A percentile compares a stretch with the other conserved stretches of the same genome.
Evolutionary conservation across 768 basidiomycete genomes (phyloP).

Genomic region (Serendipita sp.): DNA sequence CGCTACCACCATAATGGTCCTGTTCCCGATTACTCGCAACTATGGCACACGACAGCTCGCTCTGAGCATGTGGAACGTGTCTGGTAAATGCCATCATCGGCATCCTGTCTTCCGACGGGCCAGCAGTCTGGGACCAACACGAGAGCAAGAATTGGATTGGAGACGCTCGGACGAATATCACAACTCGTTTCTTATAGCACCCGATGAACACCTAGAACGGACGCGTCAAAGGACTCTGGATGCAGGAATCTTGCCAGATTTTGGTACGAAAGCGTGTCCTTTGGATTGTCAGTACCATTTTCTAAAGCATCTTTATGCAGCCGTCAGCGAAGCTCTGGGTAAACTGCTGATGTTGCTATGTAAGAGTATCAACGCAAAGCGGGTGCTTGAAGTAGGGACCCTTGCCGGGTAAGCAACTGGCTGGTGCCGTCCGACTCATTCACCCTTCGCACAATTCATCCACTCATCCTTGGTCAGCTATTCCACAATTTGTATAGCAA

Average conservation of each 20-base stretch:
- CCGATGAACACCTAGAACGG: conserved; percentile 28
- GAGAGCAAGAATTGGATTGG: conserved; percentile 23
- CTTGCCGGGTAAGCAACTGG: conserved; percentile 14
- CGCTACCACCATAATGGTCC: not conserved
- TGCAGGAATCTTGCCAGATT: conserved; percentile 31
- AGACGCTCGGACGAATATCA: conserved; percentile 37
- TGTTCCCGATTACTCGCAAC: not conserved
- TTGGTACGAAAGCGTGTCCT: not conserved
- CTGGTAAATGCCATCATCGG: not conserved
- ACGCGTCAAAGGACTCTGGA: conserved; percentile 25
- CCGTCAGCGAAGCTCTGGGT: conserved; percentile 4
- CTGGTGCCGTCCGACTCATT: no score
- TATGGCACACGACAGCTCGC: not conserved
- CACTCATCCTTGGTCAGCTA: conserved; percentile 10
- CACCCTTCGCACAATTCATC: no score
- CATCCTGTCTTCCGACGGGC: not conserved
- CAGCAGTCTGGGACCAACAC: no score
- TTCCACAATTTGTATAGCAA: conserved; percentile 20
- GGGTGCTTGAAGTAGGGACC: conserved; percentile 18
- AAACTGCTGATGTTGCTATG: conserved; percentile 16
- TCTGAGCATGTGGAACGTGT: not conserved
- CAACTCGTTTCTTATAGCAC: conserved; percentile 33
- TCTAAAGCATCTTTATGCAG: not conserved
- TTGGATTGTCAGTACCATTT: not conserved
- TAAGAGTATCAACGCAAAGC: conserved; percentile 12